phyloP scores from a whole-genome alignment of 2,329 filamentous ascomycete species.

The Lecanicillium sp. region DNA sequence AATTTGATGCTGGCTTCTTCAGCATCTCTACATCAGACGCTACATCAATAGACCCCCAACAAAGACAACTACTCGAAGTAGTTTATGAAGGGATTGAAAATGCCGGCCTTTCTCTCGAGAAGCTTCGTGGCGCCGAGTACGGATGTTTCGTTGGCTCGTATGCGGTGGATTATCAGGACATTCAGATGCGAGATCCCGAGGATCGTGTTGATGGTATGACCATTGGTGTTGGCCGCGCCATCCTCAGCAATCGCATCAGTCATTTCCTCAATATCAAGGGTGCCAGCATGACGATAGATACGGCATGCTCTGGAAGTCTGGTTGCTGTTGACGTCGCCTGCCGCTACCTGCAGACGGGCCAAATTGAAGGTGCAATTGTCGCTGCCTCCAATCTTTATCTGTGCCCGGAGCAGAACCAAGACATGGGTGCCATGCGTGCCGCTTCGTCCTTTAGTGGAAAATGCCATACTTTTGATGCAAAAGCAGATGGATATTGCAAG shows the following conservation, averaged over 20 bases:
- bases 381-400: slow-evolving; percentile 34
- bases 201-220: slow-evolving; percentile 39
- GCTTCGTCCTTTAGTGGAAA: slow-evolving; percentile 18
- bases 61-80: slow-evolving; percentile 5
- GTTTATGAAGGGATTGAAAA: slow-evolving; percentile 3
- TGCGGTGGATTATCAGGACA: slow-evolving; percentile 16
- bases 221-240: slow-evolving; percentile 38
- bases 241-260: slow-evolving; percentile 37
- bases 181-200: slow-evolving; percentile 25
- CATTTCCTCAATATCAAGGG: slow-evolving; percentile 39
- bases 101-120: slow-evolving; percentile 1
- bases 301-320: slow-evolving; percentile 40
- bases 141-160: slow-evolving; percentile 19
- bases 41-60: slow-evolving; percentile 1
- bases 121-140: slow-evolving; percentile 1
- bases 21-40: slow-evolving; percentile 3
- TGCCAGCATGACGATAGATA: slow-evolving; percentile 42
- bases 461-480: slow-evolving; percentile 25
- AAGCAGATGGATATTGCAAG: slow-evolving; percentile 35
- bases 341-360: slow-evolving; percentile 9
- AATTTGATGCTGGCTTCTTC: slow-evolving; percentile 4
- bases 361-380: slow-evolving; percentile 21
- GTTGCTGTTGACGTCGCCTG: slow-evolving; percentile 35
- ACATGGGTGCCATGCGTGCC: slow-evolving; percentile 30
- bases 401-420: slow-evolving; percentile 32